Base-by-base conservation (phyloP, 257 asterid genomes). In the Striga asiatica region DNA sequence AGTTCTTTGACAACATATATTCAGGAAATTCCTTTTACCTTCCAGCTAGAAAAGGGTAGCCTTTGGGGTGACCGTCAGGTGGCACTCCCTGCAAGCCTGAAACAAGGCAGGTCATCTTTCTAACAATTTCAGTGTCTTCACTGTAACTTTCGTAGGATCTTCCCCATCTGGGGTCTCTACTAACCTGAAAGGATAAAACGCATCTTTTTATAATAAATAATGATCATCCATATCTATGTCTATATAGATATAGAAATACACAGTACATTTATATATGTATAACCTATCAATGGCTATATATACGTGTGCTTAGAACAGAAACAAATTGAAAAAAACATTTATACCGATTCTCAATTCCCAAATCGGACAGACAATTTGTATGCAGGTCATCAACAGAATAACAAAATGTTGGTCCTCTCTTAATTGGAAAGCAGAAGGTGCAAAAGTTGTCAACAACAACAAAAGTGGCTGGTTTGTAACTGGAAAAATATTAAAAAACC, bases 111-210 rank as follows among this genome's bases (percentile, higher is more conserved):
- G 88, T 66, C 95, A 91, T 80, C 73, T 78, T 84, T 66, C 84
- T 71, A 34, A 91, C 93, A 38, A 91, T 57, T 60, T 84, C 89
- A 39, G 96, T 75, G 71, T 80, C 79, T 71, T 91, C 98, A 68
- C 98, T 75, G 54, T 85, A 87, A 61, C 96, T 84, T 66, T 91
- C 96, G 25, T 87, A 91, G 75, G 73, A 66, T 76, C 98, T 80
- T 76, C 98, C 98, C 98, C 98, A 91, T 76, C 98, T 82, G 31
- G 98, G 96, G 51, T 91, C 98, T 70, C 79, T 84, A 51, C 76
- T 73, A 20, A 91, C 94, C 98, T 91, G 69, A 46, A 72, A 65
- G 29, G 23, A 66, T 46, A 41, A 34, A 48, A 29, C 34, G 41
- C 66, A 58, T 60, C 16, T 48, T 14, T 71, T 47, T 62, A 55